Evolutionary conservation across 257 asterid genomes (phyloP), one percentile per base, ranked within the genome.

Genomic region (Paraleonurus japonicus): DNA sequence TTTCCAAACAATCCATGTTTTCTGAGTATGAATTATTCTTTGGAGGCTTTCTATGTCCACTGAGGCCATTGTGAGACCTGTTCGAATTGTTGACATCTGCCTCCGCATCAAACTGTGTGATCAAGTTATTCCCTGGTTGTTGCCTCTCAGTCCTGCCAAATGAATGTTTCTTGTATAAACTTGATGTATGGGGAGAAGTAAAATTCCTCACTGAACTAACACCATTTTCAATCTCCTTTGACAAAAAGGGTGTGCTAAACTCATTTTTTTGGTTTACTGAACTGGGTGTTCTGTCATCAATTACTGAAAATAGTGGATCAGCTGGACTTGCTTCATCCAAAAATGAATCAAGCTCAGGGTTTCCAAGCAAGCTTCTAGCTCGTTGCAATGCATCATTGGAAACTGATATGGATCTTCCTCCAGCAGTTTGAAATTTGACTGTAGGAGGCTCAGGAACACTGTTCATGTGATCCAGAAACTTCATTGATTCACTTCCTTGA

Each of bases 351-450:
- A 67, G 55, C 70, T 89, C 96, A 32, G 83, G 83, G 83, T 87
- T 85, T 67, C 96, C 97, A 51, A 95, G 98, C 71, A 95, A 86
- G 80, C 86, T 86, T 76, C 81, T 88, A 24, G 99, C 99, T 37
- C 92, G 95, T 74, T 82, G 77, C 85, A 95, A 76, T 78, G 98
- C 99, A 77, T 89, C 95, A 63, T 73, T 74, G 12, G 98, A 95
- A 74, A 95, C 90, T 20, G 99, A 87, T 79, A 95, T 84, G 64
- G 98, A 89, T 83, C 96, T 86, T 68, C 98, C 99, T 32, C 98
- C 99, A 37, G 99, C 98, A 66, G 99, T 95, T 6, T 88, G 97
- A 81, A 92, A 95, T 84, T 81, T 89, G 65, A 95, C 71, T 3
- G 90, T 84, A 78, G 95, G 84, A 74, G 96, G 85, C 80, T 86